A percentile compares a stretch with the other conserved stretches of the same genome.
phyloP scores from a whole-genome alignment of 2,329 filamentous ascomycete genomes.

The Monilinia aucupariae region DNA sequence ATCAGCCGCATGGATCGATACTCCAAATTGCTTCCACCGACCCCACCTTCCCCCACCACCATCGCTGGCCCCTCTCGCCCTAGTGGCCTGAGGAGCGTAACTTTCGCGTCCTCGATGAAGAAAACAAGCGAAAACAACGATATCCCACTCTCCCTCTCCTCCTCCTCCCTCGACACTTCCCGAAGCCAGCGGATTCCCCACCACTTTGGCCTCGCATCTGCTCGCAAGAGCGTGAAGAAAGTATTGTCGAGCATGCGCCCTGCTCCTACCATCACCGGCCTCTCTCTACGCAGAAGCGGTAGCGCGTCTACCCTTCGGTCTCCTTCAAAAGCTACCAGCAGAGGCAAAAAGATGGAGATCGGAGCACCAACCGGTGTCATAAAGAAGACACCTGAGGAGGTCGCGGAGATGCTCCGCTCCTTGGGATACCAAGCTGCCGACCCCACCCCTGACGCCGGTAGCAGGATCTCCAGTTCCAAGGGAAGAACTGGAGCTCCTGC shows the following conservation, averaged over 20 bases:
- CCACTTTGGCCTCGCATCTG: neutral
- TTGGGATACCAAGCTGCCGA: neutral
- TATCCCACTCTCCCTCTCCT: neutral
- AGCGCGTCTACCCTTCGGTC: rapidly evolving
- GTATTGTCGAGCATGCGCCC: neutral
- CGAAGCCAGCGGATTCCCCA: neutral
- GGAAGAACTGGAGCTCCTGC: neutral
- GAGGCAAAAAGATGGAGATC: neutral
- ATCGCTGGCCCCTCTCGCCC: neutral
- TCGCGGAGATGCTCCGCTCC: neutral
- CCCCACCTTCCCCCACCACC: neutral
- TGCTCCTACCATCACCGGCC: neutral
- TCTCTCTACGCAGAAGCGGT: neutral
- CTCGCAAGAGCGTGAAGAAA: neutral
- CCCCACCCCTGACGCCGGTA: neutral
- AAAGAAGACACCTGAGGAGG: neutral
- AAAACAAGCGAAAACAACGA: neutral
- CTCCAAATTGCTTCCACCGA: neutral
- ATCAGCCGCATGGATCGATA: constrained; percentile 1
- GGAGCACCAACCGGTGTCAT: neutral
- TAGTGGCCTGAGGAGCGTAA: neutral
- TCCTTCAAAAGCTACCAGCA: neutral
- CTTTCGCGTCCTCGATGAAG: neutral
- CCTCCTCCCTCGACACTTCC: neutral
- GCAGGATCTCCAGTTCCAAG: neutral